Percentiles rank a stretch among this genome's conserved stretches.
These are phyloP conservation scores for Alternaria triticina DNA, from an alignment of 2,329 filamentous ascomycete species.

Conservation along the genomic window DNA sequence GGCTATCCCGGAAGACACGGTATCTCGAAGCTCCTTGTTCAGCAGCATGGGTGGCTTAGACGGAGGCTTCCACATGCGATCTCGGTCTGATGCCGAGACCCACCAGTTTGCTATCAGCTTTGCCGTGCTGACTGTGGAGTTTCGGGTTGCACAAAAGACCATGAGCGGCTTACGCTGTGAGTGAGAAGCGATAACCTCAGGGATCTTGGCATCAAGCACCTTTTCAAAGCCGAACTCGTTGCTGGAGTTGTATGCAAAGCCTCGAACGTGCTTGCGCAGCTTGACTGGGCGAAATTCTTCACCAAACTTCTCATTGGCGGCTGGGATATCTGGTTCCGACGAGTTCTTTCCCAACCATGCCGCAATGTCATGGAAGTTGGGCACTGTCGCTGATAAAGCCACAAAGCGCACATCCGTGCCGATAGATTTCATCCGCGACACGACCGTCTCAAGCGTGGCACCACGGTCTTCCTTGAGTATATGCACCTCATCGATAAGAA, in stretches of 20 bases:
- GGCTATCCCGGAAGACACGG: conserved; percentile 67
- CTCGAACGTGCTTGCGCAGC: conserved; percentile 77
- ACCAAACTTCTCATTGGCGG: conserved; percentile 72
- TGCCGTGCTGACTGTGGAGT: conserved; percentile 72
- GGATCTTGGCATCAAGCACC: conserved; percentile 68
- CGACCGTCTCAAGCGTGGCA: conserved; percentile 80
- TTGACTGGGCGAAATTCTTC: conserved; percentile 82
- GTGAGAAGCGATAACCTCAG: conserved; percentile 70
- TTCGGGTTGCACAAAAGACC: conserved; percentile 81
- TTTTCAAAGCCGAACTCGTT: conserved; percentile 84
- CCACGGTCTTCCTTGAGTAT: conserved; percentile 81
- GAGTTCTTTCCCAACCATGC: conserved; percentile 76
- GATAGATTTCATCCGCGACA: conserved; percentile 86
- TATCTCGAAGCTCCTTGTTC: conserved; percentile 66
- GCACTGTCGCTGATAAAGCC: conserved; percentile 82
- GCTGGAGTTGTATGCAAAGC: conserved; percentile 62
- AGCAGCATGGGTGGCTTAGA: conserved; percentile 58
- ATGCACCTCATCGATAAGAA: conserved; percentile 87
- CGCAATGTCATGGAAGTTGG: conserved; percentile 81
- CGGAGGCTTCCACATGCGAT: conserved; percentile 70
- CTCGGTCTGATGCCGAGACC: conserved; percentile 56
- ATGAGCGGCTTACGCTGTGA: conserved; percentile 77
- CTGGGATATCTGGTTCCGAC: conserved; percentile 66
- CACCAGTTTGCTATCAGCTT: conserved; percentile 71
- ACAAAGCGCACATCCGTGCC: conserved; percentile 78